phyloP scores from a whole-genome alignment of 768 basidiomycete species.

The Phanerochaete sordida region DNA sequence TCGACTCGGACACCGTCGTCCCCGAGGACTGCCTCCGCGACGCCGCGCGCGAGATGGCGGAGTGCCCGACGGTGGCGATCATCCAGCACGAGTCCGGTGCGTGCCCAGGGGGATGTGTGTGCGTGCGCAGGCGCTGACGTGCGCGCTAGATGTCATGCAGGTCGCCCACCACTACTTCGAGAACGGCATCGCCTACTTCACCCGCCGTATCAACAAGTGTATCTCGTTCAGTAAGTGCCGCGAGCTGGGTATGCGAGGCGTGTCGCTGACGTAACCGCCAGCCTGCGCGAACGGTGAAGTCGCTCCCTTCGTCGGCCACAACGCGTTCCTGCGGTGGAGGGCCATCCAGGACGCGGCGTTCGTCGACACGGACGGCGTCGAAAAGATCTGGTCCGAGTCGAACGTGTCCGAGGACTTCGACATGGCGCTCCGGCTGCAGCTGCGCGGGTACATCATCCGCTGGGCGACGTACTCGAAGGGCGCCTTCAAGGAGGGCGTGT shows the following conservation, averaged over 20 bases:
- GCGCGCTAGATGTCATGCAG: constrained; percentile 48
- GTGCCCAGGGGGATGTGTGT: neutral
- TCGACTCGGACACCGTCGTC: constrained; percentile 50
- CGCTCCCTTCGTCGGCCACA: constrained; percentile 46
- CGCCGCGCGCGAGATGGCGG: constrained; percentile 47
- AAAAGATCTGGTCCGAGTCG: constrained; percentile 63
- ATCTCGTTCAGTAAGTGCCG: constrained; percentile 30
- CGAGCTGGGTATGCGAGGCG: neutral
- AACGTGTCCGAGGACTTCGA: constrained; percentile 72
- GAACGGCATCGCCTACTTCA: constrained; percentile 48
- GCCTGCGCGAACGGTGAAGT: constrained; percentile 40
- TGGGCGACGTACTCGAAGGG: constrained; percentile 87
- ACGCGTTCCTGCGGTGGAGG: constrained; percentile 54
- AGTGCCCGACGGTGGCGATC: constrained; percentile 46
- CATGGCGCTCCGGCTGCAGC: constrained; percentile 61
- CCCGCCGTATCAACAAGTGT: constrained; percentile 43
- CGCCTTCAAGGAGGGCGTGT: constrained; percentile 90
- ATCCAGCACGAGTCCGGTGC: constrained; percentile 48
- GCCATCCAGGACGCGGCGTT: constrained; percentile 55
- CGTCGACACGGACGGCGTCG: constrained; percentile 46
- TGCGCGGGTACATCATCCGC: constrained; percentile 42
- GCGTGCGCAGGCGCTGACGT: constrained; percentile 29
- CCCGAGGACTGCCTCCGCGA: constrained; percentile 53
- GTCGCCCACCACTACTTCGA: constrained; percentile 52
- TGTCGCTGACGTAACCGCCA: constrained; percentile 1